These are phyloP conservation scores for Penicillium bialowiezense DNA, from an alignment of 495 filamentous ascomycete species.

Conservation along the genomic window DNA sequence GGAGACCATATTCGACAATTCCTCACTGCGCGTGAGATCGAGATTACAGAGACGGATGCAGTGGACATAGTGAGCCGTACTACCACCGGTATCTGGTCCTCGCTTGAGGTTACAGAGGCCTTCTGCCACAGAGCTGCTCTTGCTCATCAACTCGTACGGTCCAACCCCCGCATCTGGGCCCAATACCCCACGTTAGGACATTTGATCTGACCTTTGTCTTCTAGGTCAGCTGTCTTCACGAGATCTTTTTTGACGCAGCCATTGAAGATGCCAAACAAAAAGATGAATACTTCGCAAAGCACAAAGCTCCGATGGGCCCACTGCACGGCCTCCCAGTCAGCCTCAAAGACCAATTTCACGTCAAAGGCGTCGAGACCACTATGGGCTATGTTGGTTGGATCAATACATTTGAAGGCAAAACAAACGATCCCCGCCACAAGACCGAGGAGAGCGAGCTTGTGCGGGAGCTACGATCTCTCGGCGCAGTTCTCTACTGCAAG, in stretches of 20 bases:
- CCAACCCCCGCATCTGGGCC: too few relatives aligned
- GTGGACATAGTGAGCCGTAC: constrained; percentile 48
- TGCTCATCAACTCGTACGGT: constrained; percentile 52
- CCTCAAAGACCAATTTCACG: constrained; percentile 70
- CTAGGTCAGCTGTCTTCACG: constrained; percentile 58
- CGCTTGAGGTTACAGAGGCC: constrained; percentile 50
- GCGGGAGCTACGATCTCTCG: constrained; percentile 50
- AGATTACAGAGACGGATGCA: constrained; percentile 55
- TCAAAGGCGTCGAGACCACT: constrained; percentile 61
- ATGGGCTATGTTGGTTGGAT: constrained; percentile 61
- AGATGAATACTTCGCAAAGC: constrained; percentile 51
- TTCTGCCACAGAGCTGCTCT: constrained; percentile 57
- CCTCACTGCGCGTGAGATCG: constrained; percentile 51
- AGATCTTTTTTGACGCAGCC: constrained; percentile 61
- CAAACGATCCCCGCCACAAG: constrained; percentile 33
- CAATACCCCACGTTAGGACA: background rate
- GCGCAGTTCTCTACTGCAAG: constrained; percentile 65
- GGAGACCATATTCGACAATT: constrained; percentile 57
- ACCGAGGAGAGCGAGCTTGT: constrained; percentile 50
- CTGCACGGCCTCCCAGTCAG: constrained; percentile 66
- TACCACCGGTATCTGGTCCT: constrained; percentile 42
- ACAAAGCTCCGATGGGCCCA: constrained; percentile 51
- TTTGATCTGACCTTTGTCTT: background rate
- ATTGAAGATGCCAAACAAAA: constrained; percentile 56
- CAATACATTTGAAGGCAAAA: constrained; percentile 49